Percentiles rank a stretch among this genome's conserved stretches.
phyloP scores from a whole-genome alignment of 2,329 filamentous ascomycete genomes.

The Verticillium alfalfae region DNA sequence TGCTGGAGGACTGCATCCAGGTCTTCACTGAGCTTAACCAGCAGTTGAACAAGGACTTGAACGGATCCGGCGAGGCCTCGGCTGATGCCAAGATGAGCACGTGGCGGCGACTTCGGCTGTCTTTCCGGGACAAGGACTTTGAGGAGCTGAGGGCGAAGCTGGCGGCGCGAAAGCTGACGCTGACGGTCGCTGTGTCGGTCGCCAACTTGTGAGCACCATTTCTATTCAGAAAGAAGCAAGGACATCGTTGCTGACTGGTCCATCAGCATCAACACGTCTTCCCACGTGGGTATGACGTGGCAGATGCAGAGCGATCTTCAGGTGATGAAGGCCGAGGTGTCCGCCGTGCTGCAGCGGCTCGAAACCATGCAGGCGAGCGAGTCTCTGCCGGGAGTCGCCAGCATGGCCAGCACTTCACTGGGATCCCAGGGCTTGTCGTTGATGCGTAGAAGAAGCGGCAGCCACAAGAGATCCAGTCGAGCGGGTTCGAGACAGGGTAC shows the following conservation, averaged over 20 bases:
- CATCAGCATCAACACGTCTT: slow-evolving; percentile 4
- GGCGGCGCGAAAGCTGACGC: background rate
- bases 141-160: background rate
- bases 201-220: slow-evolving; percentile 3
- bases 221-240: background rate
- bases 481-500: background rate
- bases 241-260: background rate
- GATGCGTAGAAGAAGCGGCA: background rate
- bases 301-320: slow-evolving; percentile 4
- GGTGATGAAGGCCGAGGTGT: slow-evolving; percentile 1
- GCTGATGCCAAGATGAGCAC: background rate
- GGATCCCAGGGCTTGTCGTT: background rate
- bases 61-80: background rate
- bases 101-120: background rate
- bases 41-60: background rate
- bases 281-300: background rate
- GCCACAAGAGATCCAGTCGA: background rate
- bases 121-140: slow-evolving; percentile 1
- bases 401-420: background rate
- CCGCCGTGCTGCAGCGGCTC: background rate
- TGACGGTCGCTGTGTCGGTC: slow-evolving; percentile 1
- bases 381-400: background rate
- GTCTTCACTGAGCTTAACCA: background rate
- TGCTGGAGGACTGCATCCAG: background rate
- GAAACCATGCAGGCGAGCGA: background rate